Percentiles rank a stretch among this genome's conserved stretches.
phyloP scores from a whole-genome alignment of 345 rosid genomes.

The Linum trigynum region DNA sequence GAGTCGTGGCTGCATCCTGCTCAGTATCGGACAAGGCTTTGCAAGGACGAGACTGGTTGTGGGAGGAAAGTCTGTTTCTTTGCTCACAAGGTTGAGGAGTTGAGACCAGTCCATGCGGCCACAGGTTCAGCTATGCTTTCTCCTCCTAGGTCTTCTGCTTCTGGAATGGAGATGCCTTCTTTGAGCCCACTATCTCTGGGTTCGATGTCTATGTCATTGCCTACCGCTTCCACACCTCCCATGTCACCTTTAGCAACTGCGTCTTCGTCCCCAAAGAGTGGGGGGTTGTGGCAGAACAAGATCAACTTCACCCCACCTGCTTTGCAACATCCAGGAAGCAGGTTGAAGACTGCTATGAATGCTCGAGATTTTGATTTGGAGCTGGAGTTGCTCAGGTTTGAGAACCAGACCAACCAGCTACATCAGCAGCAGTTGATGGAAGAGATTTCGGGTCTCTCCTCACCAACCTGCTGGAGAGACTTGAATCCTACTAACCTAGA shows the following conservation, averaged over 20 bases:
- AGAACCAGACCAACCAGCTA: slow-evolving; percentile 29
- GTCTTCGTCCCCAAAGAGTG: slow-evolving; percentile 63
- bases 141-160: slow-evolving; percentile 64
- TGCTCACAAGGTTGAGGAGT: slow-evolving; percentile 77
- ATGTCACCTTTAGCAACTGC: slow-evolving; percentile 58
- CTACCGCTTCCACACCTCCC: slow-evolving; percentile 59
- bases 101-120: slow-evolving; percentile 82
- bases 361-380: slow-evolving; percentile 73
- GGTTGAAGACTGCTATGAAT: slow-evolving; percentile 62
- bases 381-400: slow-evolving; percentile 57
- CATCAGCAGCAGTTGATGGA: slow-evolving; percentile 43
- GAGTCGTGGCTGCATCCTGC: slow-evolving; percentile 99
- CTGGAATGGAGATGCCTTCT: slow-evolving; percentile 47
- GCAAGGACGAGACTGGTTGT: slow-evolving; percentile 94
- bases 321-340: slow-evolving; percentile 72
- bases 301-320: slow-evolving; percentile 57
- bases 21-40: slow-evolving; percentile 83
- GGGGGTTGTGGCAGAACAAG: slow-evolving; percentile 76
- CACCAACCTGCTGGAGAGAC: slow-evolving; percentile 50
- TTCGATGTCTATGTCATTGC: slow-evolving; percentile 40
- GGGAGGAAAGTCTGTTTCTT: slow-evolving; percentile 91
- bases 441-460: slow-evolving; percentile 56
- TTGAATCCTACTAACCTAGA: slow-evolving; percentile 48
- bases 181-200: slow-evolving; percentile 51
- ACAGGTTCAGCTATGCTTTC: slow-evolving; percentile 98